Percentiles rank a stretch among this genome's conserved stretches.
These are phyloP conservation scores for Physcomitrium patens DNA, from an alignment of 225 moss, liverwort and hornwort genomes.

Conservation along the genomic window DNA sequence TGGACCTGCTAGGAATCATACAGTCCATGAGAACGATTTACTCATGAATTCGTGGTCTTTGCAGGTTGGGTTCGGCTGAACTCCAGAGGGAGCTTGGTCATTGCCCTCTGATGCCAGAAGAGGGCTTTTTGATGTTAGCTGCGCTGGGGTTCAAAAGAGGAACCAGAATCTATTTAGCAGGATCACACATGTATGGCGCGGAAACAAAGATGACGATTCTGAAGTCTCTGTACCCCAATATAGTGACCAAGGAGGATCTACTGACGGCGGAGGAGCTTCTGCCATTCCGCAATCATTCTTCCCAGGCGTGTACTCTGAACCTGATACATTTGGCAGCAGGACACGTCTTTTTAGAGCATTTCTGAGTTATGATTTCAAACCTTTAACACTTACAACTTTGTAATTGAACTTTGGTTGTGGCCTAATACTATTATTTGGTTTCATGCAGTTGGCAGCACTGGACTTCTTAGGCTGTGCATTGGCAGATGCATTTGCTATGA, in stretches of 20 bases:
- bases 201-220: constrained; percentile 60
- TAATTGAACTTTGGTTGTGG: neutral
- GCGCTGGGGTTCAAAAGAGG: constrained; percentile 82
- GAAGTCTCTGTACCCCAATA: constrained; percentile 71
- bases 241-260: constrained; percentile 80
- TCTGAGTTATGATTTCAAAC: neutral
- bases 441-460: constrained; percentile 68
- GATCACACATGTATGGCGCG: constrained; percentile 64
- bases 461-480: constrained; percentile 72
- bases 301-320: constrained; percentile 47
- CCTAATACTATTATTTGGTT: neutral
- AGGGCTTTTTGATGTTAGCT: constrained; percentile 77
- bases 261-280: constrained; percentile 65
- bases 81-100: constrained; percentile 52
- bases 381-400: neutral
- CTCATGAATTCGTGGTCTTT: neutral
- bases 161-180: constrained; percentile 79
- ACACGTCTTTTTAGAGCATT: neutral
- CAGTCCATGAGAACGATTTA: neutral
- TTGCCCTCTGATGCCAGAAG: constrained; percentile 88
- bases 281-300: constrained; percentile 74
- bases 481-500: constrained; percentile 81
- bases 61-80: constrained; percentile 49
- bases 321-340: neutral
- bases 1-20: neutral